Evolutionary conservation across 1,284 basidiomycete species (phyloP).

Genomic region (Meripilus lineatus): DNA sequence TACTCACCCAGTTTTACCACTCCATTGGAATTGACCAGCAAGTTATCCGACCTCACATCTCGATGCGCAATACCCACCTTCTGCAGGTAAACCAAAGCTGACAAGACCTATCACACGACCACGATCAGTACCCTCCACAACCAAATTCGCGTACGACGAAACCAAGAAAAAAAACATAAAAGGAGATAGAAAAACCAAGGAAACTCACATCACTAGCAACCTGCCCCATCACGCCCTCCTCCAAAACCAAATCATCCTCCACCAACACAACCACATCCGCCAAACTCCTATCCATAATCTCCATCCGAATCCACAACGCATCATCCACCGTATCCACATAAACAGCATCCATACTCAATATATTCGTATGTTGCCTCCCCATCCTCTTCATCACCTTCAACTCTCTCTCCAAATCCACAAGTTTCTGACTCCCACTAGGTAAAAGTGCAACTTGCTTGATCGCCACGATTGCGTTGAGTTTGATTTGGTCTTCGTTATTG

Average conservation of each 20-base stretch:
- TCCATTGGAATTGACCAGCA: conserved; percentile 62
- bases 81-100: conserved; percentile 60
- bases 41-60: conserved; percentile 75
- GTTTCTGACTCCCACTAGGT: conserved; percentile 52
- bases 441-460: conserved; percentile 66
- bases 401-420: conserved; percentile 57
- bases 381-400: conserved; percentile 45
- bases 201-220: conserved; percentile 73
- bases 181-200: conserved; percentile 1
- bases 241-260: conserved; percentile 51
- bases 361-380: conserved; percentile 49
- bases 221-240: conserved; percentile 62
- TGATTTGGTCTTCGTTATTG: conserved; percentile 31
- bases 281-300: conserved; percentile 78
- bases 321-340: conserved; percentile 65
- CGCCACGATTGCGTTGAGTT: conserved; percentile 39
- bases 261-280: conserved; percentile 68
- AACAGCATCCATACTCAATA: conserved; percentile 60
- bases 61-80: conserved; percentile 65
- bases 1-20: conserved; percentile 68
- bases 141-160: neutral
- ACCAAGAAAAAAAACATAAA: conserved; percentile 5
- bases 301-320: conserved; percentile 79
- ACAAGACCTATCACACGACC: conserved; percentile 44
- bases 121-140: conserved; percentile 2